These are phyloP conservation scores for Silene conica DNA, from an alignment of 148 eudicot genomes.

Conservation along the genomic window DNA sequence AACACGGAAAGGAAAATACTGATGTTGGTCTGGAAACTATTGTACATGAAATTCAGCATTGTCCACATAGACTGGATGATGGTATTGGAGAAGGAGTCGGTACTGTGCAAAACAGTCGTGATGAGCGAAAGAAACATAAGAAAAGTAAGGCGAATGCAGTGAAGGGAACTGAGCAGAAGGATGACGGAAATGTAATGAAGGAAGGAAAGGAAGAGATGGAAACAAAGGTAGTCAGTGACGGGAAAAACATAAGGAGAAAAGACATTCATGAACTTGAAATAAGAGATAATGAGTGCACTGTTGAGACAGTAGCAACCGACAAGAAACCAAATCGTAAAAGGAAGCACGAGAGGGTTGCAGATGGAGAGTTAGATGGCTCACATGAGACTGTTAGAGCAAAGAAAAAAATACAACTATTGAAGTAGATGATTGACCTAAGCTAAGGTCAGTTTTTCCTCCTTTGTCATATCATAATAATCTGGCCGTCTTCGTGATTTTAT, in stretches of 20 bases:
- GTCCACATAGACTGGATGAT: background rate
- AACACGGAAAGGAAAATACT: conserved; percentile 1
- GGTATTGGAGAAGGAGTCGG: background rate
- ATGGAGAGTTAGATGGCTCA: conserved; percentile 20
- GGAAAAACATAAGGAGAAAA: conserved; percentile 19
- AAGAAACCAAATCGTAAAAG: conserved; percentile 37
- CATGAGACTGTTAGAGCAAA: conserved; percentile 29
- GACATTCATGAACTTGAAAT: background rate
- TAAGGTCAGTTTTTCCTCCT: conserved; percentile 1
- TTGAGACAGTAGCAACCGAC: conserved; percentile 15
- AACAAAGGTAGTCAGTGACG: background rate
- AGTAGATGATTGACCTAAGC: background rate
- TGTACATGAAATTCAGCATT: background rate
- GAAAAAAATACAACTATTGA: too few relatives aligned
- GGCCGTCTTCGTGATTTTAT: background rate
- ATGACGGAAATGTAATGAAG: too few relatives aligned
- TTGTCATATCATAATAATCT: background rate
- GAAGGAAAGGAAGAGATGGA: background rate
- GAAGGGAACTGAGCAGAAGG: background rate
- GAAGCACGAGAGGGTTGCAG: conserved; percentile 27
- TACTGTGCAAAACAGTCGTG: background rate
- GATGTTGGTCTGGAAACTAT: background rate
- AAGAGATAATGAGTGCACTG: conserved; percentile 9
- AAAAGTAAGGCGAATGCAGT: conserved; percentile 13
- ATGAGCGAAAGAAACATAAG: conserved; percentile 18